Base-by-base conservation (phyloP, 176 grass and related monocot species). In the Zea luxurians region DNA sequence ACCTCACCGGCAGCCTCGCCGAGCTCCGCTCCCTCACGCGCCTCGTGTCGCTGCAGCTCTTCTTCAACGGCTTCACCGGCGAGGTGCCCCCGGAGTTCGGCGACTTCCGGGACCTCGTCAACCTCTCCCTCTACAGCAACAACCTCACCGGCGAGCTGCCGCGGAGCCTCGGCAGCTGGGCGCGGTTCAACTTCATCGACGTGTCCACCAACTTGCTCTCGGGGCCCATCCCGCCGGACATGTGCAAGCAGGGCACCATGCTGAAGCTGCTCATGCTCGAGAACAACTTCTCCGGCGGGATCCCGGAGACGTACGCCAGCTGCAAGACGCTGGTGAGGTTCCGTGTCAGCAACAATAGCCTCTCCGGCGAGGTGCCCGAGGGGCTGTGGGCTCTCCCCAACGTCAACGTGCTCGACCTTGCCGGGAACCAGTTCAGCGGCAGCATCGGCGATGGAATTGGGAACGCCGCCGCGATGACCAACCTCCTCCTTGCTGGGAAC, bases 101-200 rank as follows among this genome's bases (percentile, higher is more conserved):
- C 0, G 76, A 92, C 0, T 97, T 97, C 85, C 91, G 37, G 81
- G 83, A 84, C 44, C 89, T 97, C 27, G 91, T 93, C 4, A 97
- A 97, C 69, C 43, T 97, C 0, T 97, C 95, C 3, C 87, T 97
- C 7, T 97, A 94, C 82, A 77, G 0, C 18, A 97, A 97, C 76
- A 59, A 40, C 12, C 86, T 97, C 57, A 89, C 80, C 64, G 95
- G 95, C 68, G 83, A 84, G 66, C 60, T 97, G 68, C 95, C 95
- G 5, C 48, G 3, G 61, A 88, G 61, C 20, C 66, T 97, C 2
- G 95, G 95, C 0, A 94, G 95, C 73, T 92, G 85, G 95, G 40
- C 78, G 4, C n/a, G 44, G 16, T 61, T 98, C 83, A 85, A 92
- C 77, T 98, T 85, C 82, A 98, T 98, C 66, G 95, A 98, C 72